Evolutionary conservation across 148 eudicot genomes (phyloP).

Genomic region (Fagopyrum esculentum): DNA sequence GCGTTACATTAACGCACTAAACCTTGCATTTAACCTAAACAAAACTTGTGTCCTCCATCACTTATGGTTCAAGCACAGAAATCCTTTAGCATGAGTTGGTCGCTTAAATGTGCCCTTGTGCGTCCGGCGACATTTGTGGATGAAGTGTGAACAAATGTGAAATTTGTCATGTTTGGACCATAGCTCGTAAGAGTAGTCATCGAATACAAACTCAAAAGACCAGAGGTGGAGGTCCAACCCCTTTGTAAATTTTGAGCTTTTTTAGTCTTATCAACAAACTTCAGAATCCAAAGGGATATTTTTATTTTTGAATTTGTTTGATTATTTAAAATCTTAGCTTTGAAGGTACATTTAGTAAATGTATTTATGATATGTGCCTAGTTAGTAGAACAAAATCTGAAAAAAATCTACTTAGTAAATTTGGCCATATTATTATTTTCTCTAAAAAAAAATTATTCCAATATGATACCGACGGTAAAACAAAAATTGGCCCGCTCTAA

Average conservation of each 20-base stretch:
- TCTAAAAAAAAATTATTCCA: too few relatives aligned
- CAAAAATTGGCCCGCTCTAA: too few relatives aligned
- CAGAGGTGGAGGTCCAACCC: slow-evolving; percentile 6
- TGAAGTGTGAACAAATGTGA: slow-evolving; percentile 15
- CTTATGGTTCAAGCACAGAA: slow-evolving; percentile 27
- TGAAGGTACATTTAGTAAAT: too few relatives aligned
- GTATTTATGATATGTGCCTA: too few relatives aligned
- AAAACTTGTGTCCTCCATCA: slow-evolving; percentile 17
- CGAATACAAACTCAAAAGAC: slow-evolving; percentile 7
- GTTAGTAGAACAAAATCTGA: too few relatives aligned
- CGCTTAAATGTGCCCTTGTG: not conserved
- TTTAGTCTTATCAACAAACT: not conserved
- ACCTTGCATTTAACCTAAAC: slow-evolving; percentile 17
- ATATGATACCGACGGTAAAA: too few relatives aligned
- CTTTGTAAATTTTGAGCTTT: not conserved
- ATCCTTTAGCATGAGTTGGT: slow-evolving; percentile 19
- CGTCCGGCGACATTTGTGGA: slow-evolving; percentile 14
- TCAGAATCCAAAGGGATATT: not conserved
- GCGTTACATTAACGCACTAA: slow-evolving; percentile 20
- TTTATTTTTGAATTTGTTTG: not conserved
- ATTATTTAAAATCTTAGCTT: too few relatives aligned
- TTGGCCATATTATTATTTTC: too few relatives aligned
- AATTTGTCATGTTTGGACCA: slow-evolving; percentile 19
- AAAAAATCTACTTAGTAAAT: too few relatives aligned
- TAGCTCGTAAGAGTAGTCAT: slow-evolving; percentile 43